Evolutionary conservation across 1,139 yeast genomes (phyloP), one percentile per base, ranked within the genome.

Genomic region (Geotrichum carabidarum): DNA sequence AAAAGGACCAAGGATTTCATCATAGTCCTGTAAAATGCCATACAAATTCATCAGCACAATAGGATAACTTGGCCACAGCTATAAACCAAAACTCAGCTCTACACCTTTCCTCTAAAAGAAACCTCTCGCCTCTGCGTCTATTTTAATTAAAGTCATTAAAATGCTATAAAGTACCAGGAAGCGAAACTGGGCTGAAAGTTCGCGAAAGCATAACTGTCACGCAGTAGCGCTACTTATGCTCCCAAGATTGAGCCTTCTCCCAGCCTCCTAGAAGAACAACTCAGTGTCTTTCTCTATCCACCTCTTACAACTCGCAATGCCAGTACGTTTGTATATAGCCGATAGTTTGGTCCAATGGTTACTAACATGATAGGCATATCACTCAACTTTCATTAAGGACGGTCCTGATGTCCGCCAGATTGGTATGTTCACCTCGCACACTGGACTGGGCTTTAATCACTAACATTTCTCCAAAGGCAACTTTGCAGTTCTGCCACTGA

Each of bases 401-500:
- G 57, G 52, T 45, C 60, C 63, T 18, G 67, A 64, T 36, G 55
- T 55, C 17, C 58, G 65, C 17, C 57, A 60, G 40, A 55, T 64
- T 36, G 52, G 52, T 53, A 48, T n/a, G 52, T 27, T 35, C 42
- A 4, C 49, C 11, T 9, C 22, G 2, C 12, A 1, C 30, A 15
- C 31, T 32, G 6, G 14, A 4, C 12, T 34, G 4, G 37, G 37
- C 18, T 44, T 32, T 31, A 2, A 15, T n/a, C 40, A 35, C 48
- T 90, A 67, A 88, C 27, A 5, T 22, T 5, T 22, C 96, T n/a
- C 88, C 96, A 62, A 69, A 48, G 90, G 91, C 34, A 93, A 91
- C 72, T 76, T 89, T 59, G 89, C 86, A 5, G 74, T 94, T 34
- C 74, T 91, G 55, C 96, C 99, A 37, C 76, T 93, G 60, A 84